Evolutionary conservation across 805 yeast genomes (phyloP).

Genomic region (Kuraishia ogatae): DNA sequence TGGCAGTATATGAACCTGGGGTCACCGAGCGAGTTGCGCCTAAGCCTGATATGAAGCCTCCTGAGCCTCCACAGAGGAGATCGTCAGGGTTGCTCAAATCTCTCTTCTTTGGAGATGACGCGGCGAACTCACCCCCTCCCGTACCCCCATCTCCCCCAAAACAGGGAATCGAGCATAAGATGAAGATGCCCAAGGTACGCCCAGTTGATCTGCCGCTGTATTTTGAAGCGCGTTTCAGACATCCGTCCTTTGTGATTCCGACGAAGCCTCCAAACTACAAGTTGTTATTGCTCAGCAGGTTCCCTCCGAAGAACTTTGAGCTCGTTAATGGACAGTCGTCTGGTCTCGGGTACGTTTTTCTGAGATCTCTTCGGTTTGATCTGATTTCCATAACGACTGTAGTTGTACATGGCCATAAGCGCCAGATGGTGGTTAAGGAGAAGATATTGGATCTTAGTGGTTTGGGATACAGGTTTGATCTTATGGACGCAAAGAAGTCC

Average conservation of each 20-base stretch:
- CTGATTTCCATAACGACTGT: constrained; percentile 19
- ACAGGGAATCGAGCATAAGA: constrained; percentile 7
- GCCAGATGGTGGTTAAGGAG: constrained; percentile 8
- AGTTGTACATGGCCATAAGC: constrained; percentile 16
- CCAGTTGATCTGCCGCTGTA: constrained; percentile 29
- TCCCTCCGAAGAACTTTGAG: constrained; percentile 13
- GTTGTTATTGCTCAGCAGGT: constrained; percentile 13
- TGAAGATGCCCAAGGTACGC: constrained; percentile 15
- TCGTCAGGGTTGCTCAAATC: constrained; percentile 3
- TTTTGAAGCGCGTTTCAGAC: constrained; percentile 39
- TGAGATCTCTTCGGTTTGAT: constrained; percentile 29
- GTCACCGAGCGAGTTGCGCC: constrained; percentile 11
- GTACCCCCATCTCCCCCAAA: constrained; percentile 6
- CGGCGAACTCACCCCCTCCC: not conserved
- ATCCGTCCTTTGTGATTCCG: constrained; percentile 40
- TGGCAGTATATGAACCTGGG: constrained; percentile 24
- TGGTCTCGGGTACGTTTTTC: constrained; percentile 36
- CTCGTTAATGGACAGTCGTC: constrained; percentile 33
- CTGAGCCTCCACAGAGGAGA: constrained; percentile 8
- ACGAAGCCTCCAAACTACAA: constrained; percentile 20
- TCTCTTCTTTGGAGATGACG: not conserved
- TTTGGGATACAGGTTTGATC: constrained; percentile 25
- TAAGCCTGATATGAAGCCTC: constrained; percentile 8
- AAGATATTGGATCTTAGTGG: constrained; percentile 13
- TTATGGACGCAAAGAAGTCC: constrained; percentile 23